Conservation (phyloP, 2,329 filamentous ascomycete species). For the Berkeleyomyces rouxiae region DNA sequence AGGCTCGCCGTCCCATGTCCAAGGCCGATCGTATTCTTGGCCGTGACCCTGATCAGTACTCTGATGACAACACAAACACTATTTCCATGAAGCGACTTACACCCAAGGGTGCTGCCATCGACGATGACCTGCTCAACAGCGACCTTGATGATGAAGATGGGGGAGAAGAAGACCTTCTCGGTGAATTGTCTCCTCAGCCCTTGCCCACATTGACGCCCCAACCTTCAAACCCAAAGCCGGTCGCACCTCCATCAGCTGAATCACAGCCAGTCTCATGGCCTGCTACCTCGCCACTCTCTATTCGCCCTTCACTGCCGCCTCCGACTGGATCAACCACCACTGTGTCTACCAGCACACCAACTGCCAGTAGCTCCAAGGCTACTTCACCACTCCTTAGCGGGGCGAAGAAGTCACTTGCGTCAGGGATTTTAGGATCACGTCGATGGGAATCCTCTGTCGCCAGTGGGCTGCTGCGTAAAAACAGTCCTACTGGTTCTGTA, state of each 20-base stretch:
- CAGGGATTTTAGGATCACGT: constrained; percentile 24
- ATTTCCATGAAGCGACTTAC: constrained; percentile 32
- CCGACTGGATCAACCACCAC: constrained; percentile 16
- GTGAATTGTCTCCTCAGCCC: constrained; percentile 15
- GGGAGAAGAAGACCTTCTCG: constrained; percentile 23
- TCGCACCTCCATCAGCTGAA: not conserved
- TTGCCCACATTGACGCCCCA: constrained; percentile 1
- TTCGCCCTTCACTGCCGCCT: not conserved
- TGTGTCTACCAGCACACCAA: not conserved
- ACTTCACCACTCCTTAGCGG: constrained; percentile 16
- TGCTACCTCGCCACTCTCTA: not conserved
- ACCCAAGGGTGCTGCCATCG: constrained; percentile 27
- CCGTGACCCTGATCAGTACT: constrained; percentile 38
- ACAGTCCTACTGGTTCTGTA: constrained; percentile 19
- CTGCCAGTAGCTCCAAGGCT: not conserved
- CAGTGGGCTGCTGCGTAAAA: constrained; percentile 27
- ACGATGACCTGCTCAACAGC: constrained; percentile 26
- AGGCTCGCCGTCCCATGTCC: constrained; percentile 27
- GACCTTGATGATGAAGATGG: constrained; percentile 20
- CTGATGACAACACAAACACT: constrained; percentile 28
- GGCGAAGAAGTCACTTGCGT: constrained; percentile 22
- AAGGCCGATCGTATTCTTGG: constrained; percentile 44
- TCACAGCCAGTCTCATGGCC: not conserved
- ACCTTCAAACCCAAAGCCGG: not conserved
- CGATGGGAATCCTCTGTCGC: constrained; percentile 25